Base-by-base conservation (phyloP, 1,139 yeast species). In the Taiozyma sp. region DNA sequence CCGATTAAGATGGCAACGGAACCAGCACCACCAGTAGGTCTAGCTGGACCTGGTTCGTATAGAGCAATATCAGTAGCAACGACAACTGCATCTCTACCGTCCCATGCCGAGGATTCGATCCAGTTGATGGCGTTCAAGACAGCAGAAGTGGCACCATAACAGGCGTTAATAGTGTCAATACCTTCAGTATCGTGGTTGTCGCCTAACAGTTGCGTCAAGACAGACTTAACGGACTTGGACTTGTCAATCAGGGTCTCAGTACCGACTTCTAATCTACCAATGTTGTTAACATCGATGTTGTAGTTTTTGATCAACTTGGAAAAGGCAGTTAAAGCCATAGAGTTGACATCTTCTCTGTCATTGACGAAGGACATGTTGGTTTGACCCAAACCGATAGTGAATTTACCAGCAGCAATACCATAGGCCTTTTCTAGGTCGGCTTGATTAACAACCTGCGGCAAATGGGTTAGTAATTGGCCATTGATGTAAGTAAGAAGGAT, bases 1-100 rank as follows among this genome's bases (percentile, higher is more conserved):
- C 99, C 99, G 66, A 95, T 87, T 70, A 88, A 83, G 68, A 95
- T 66, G 48, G 99, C 99, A 54, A 93, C 96, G 51, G 96, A 81
- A 66, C 99, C 99, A 54, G 96, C 98, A 74, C 99, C 99, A 70
- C 99, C 99, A 54, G 99, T 93, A 65, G 99, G 99, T 78, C 99
- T 86, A 52, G 99, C 99, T 48, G 96, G 87, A 69, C 99, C 99
- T 74, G 92, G 82, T 63, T 93, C 91, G 73, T 95, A 95, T 63
- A 95, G 87, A 67, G 99, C 99, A 70, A 95, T 93, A 72, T 95
- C 99, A 71, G 97, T 98, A 67, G 95, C 85, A 43, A 92, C 97
- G 52, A 92, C 99, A 65, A 93, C 83, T 54, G 99, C 99, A 66
- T 93, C 92, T 72, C 99, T 84, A 58, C 99, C 99, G 68, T 95